Percentiles rank a stretch among this genome's conserved stretches.
Conservation (phyloP, 495 filamentous ascomycete species). For the Lineolata rhizophorae region DNA sequence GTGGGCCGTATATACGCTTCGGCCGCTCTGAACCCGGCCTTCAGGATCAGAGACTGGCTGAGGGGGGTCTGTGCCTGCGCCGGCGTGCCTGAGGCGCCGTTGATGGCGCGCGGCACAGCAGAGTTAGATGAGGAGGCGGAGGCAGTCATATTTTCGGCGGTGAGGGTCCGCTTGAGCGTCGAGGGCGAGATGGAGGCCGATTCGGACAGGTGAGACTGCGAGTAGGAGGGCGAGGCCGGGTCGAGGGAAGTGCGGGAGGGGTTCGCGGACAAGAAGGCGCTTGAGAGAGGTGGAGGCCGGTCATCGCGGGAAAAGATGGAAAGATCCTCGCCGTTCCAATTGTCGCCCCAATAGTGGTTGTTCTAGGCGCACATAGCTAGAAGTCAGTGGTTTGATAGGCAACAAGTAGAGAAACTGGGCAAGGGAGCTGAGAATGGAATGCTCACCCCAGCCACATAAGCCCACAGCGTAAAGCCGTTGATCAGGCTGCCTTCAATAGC, state of each 20-base stretch:
- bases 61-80: conserved; percentile 14
- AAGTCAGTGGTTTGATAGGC: no score
- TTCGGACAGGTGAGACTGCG: conserved; percentile 26
- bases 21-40: conserved; percentile 64
- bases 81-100: no score
- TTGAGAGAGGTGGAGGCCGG: conserved; percentile 29
- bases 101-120: no score
- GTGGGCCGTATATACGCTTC: conserved; percentile 81
- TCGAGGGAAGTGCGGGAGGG: conserved; percentile 22
- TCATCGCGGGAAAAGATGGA: conserved; percentile 79
- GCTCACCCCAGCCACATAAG: conserved; percentile 52
- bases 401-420: conserved; percentile 1
- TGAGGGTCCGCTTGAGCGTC: conserved; percentile 52
- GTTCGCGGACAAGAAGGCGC: conserved; percentile 15
- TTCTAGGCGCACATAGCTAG: no score
- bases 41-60: conserved; percentile 26
- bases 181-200: conserved; percentile 30
- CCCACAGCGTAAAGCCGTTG: conserved; percentile 77
- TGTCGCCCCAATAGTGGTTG: conserved; percentile 73
- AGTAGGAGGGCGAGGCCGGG: conserved; percentile 33
- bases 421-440: conserved; percentile 1
- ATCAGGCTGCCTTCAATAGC: conserved; percentile 61
- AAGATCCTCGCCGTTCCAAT: conserved; percentile 95
- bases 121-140: no score
- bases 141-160: conserved; percentile 27